Evolutionary conservation across 2,329 filamentous ascomycete genomes (phyloP).

Genomic region (Mycocentrospora acerina): DNA sequence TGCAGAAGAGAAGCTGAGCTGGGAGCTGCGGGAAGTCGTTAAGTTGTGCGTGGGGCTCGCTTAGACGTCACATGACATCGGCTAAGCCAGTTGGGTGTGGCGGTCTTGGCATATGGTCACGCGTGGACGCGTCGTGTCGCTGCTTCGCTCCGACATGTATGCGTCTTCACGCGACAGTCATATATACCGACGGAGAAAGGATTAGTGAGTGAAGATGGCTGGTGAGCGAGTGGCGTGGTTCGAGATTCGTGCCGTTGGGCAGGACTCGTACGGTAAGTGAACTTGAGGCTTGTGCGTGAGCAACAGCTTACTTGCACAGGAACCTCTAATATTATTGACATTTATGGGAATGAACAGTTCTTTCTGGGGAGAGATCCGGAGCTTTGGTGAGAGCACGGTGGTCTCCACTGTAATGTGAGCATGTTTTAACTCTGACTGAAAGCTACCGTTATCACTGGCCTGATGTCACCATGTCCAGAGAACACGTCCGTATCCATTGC

Average conservation of each 20-base stretch:
- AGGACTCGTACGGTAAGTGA: constrained; percentile 18
- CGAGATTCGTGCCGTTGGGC: constrained; percentile 21
- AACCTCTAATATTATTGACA: constrained; percentile 26
- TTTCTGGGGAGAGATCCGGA: constrained; percentile 34
- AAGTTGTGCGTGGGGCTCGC: constrained; percentile 27
- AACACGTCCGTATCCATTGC: constrained; percentile 50
- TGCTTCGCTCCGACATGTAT: constrained; percentile 2
- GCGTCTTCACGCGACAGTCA: constrained; percentile 1
- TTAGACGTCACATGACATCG: constrained; percentile 8
- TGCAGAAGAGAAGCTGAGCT: constrained; percentile 36
- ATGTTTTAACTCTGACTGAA: constrained; percentile 15
- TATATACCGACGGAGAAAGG: neutral
- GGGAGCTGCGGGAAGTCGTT: constrained; percentile 16
- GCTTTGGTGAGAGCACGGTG: constrained; percentile 31
- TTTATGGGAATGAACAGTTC: constrained; percentile 40
- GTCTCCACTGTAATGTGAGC: constrained; percentile 2
- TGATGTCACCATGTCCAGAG: constrained; percentile 45
- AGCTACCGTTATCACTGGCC: constrained; percentile 33
- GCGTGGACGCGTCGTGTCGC: constrained; percentile 12
- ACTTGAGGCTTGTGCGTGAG: neutral
- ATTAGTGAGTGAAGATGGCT: constrained; percentile 21
- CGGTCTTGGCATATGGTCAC: neutral
- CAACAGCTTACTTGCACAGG: constrained; percentile 26
- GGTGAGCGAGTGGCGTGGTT: constrained; percentile 30
- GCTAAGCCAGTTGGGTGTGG: neutral